Conservation (phyloP, 202 grass and related monocot genomes). For the Setaria viridis region DNA sequence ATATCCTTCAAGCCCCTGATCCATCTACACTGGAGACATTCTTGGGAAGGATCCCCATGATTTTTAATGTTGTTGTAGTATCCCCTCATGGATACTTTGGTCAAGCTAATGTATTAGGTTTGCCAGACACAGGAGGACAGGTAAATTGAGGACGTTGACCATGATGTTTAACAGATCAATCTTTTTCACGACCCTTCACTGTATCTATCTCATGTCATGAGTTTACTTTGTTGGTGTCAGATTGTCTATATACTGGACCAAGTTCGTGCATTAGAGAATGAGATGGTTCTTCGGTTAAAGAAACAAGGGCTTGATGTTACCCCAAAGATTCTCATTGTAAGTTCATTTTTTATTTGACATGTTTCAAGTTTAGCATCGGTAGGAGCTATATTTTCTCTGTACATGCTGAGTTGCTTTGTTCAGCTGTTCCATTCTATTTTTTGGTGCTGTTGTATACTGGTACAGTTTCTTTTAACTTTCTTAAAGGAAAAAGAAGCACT, state of each 20-base stretch:
- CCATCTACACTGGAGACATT: constrained; percentile 90
- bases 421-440: constrained; percentile 15
- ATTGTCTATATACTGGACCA: constrained; percentile 99
- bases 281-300: constrained; percentile 92
- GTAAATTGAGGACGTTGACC: constrained; percentile 50
- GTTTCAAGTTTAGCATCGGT: constrained; percentile 13
- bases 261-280: constrained; percentile 96
- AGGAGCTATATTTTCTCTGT: constrained; percentile 26
- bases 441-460: not conserved
- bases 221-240: constrained; percentile 43
- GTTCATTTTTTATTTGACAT: constrained; percentile 29
- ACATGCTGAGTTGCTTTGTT: constrained; percentile 31
- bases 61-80: constrained; percentile 96
- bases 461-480: constrained; percentile 13
- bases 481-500: constrained; percentile 6
- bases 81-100: constrained; percentile 98
- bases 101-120: constrained; percentile 96
- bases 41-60: constrained; percentile 95
- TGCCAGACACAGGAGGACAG: constrained; percentile 98
- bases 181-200: not conserved
- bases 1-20: constrained; percentile 93
- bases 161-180: constrained; percentile 20
- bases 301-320: constrained; percentile 88
- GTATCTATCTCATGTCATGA: constrained; percentile 17
- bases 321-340: constrained; percentile 97